Evolutionary conservation across 805 yeast genomes (phyloP), one percentile per base, ranked within the genome.

Genomic region (Saccharomycopsis sp.): DNA sequence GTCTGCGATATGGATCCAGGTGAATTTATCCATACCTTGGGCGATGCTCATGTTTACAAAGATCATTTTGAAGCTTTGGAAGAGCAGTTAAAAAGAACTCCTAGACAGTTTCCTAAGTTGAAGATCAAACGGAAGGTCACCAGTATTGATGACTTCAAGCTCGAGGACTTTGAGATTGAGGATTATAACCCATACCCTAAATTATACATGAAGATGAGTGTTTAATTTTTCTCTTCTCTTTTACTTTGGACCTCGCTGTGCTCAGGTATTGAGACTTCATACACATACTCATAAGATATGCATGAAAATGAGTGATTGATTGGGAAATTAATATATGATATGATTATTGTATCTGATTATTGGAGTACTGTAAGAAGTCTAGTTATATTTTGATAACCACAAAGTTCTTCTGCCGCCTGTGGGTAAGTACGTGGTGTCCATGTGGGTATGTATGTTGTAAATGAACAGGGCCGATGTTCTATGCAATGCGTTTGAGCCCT

Each of bases 141-240:
- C 17, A 72, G 78, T 61, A 94, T 94, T 57, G 98, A 92, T 69
- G 97, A 88, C 67, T 94, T 94, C 76, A 80, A 78, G 65, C 88
- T 76, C 65, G 97, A 92, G 59, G 98, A 94, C 71, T 92, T 94
- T 66, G 89, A 85, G 66, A 84, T 94, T 53, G 74, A 74, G 2
- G 89, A 82, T 56, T 94, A 94, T 71, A 76, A 87, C 56, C 97
- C 97, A 2, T 85, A 89, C 67, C 80, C 83, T 1, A 84, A 84
- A 62, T 93, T 94, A 65, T 88, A 87, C 64, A 94, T 94, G 99
- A 87, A 89, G 66, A 94, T 94, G 99, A 91, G 97, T 69, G 99
- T 94, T 29, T 94, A 76, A 29, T n/a, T n/a, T n/a, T n/a, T n/a
- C n/a, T n/a, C n/a, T n/a, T n/a, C n/a, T n/a, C n/a, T n/a, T n/a